phyloP scores from a whole-genome alignment of 768 basidiomycete species.

The Ramaria sp. region DNA sequence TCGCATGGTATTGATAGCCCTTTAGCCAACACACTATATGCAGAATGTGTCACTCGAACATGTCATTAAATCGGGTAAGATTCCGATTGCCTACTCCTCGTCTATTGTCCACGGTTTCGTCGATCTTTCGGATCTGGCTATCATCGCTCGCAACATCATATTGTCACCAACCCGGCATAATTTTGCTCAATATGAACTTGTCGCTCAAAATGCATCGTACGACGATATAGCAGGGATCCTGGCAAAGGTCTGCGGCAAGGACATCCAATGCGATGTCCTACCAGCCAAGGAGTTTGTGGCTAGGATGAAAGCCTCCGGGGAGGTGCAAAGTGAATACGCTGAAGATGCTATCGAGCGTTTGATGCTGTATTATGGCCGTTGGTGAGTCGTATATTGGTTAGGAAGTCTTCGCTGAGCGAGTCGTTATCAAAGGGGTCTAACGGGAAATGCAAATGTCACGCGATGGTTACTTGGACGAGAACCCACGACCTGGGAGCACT shows the following conservation, averaged over 20 bases:
- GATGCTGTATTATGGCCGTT: no score
- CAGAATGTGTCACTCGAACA: slow-evolving; percentile 4
- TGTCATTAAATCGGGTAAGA: slow-evolving; percentile 1
- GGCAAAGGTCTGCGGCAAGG: slow-evolving; percentile 10
- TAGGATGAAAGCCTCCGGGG: slow-evolving; percentile 5
- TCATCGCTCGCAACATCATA: slow-evolving; percentile 19
- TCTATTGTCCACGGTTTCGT: slow-evolving; percentile 23
- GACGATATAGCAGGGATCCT: slow-evolving; percentile 19
- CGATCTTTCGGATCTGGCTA: no score
- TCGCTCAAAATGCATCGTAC: slow-evolving; percentile 21
- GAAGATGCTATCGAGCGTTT: no score
- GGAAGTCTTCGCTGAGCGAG: neutral
- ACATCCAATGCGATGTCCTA: slow-evolving; percentile 13
- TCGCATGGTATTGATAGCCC: neutral
- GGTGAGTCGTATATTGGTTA: slow-evolving; percentile 12
- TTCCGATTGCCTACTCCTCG: slow-evolving; percentile 17
- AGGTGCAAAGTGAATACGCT: slow-evolving; percentile 13
- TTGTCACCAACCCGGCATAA: slow-evolving; percentile 20
- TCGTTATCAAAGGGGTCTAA: neutral
- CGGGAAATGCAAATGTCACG: no score
- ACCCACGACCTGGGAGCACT: neutral
- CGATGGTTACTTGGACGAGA: slow-evolving; percentile 1
- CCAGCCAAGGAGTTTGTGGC: slow-evolving; percentile 13
- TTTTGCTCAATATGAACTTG: slow-evolving; percentile 24
- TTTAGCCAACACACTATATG: slow-evolving; percentile 1